Evolutionary conservation across 164 flowering plant species (phyloP), one percentile per base, ranked within the genome.

Genomic region (Saururus chinensis): DNA sequence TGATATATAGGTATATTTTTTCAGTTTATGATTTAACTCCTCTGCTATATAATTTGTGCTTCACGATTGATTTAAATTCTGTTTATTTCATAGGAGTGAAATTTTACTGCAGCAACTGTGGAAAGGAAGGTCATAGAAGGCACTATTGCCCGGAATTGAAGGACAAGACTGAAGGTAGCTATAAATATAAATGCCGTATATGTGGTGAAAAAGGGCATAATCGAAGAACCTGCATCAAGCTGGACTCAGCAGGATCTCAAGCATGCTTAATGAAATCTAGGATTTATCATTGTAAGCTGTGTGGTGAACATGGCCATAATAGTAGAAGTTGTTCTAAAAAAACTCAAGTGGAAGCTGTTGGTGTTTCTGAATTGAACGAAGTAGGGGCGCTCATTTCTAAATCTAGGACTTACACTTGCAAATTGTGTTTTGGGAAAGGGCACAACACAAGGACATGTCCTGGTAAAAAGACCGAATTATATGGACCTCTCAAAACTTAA

Each of bases 81-180:
- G 1, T 25, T 40, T 30, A 0, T 65, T 53, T 51, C 68, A 60
- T 88, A 89, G 98, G 93, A 22, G 78, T 77, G 13, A 83, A 75
- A 68, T 89, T 80, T 70, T 82, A 68, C 78, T 92, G 96, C 77
- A 57, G 67, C 65, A 76, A 78, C 65, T 92, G 98, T 72, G 92
- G 98, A 55, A 75, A 68, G 37, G 89, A 92, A 72, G 96, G 98
- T 6, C 96, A 92, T 59, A 78, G 96, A 69, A 81, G 74, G 62
- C 74, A 81, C 73, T 84, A 84, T 71, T 92, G 96, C 61, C 98
- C 98, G 19, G 87, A 80, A 64, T 75, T 81, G 21, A 66, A 69
- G 62, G 74, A 71, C 59, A 66, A 68, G 41, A 56, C 56, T 20
- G 62, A 53, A 3, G 49, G 49, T 45, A 12, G 17, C 7, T 45